Percentiles rank a stretch among this genome's conserved stretches.
Conservation (phyloP, 306 rosid species). For the Amphicarpaea edgeworthii region DNA sequence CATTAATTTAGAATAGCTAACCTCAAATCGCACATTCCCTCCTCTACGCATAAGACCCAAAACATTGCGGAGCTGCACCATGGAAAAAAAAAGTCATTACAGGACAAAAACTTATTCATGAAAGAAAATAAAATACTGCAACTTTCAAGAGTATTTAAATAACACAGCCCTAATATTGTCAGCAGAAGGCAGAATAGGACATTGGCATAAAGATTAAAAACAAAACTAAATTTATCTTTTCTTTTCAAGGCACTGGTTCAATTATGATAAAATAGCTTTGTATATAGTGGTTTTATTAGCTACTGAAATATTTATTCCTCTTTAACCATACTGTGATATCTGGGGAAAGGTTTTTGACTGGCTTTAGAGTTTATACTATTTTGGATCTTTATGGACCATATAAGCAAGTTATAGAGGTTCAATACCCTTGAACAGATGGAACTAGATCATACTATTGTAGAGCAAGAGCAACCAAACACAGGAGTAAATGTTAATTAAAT, state of each 20-base stretch:
- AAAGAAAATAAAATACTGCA: conserved; percentile 15
- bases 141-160: background rate
- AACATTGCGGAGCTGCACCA: no score
- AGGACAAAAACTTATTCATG: conserved; percentile 16
- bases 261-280: conserved; percentile 2
- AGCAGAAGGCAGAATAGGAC: background rate
- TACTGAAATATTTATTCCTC: conserved; percentile 20
- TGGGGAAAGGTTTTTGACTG: background rate
- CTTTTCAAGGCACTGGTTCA: background rate
- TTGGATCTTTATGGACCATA: conserved; percentile 9
- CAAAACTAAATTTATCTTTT: background rate
- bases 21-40: no score
- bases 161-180: no score
- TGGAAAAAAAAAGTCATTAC: conserved; percentile 42
- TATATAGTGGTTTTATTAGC: background rate
- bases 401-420: conserved; percentile 20
- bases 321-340: background rate
- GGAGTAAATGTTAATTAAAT: background rate
- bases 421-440: conserved; percentile 5
- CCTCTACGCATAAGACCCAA: no score
- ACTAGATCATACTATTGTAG: background rate
- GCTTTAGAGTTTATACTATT: conserved; percentile 1
- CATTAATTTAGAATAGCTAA: no score
- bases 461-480: background rate
- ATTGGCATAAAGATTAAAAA: background rate